phyloP scores from a whole-genome alignment of 371 early-diverging fungal species.

The Entomophthora muscae region DNA sequence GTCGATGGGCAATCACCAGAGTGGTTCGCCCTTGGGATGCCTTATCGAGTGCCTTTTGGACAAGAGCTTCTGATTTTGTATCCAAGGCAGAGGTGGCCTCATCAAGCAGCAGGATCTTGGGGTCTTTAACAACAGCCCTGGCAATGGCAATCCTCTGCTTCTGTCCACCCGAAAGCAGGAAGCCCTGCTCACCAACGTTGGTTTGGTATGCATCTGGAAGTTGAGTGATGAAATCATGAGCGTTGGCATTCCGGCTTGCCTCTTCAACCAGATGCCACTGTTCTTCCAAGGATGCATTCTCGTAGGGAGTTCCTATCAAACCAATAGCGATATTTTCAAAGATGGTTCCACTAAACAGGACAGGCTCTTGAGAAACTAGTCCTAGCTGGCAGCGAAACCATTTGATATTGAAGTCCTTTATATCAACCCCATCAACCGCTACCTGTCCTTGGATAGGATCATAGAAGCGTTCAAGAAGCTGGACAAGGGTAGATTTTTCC shows the following conservation, averaged over 20 bases:
- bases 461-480: constrained; percentile 43
- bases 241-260: constrained; percentile 44
- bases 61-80: constrained; percentile 54
- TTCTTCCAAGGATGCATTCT: constrained; percentile 14
- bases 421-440: constrained; percentile 30
- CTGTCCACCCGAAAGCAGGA: too few species aligned
- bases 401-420: constrained; percentile 29
- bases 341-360: constrained; percentile 45
- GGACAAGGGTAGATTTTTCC: constrained; percentile 51
- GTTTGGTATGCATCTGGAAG: constrained; percentile 56
- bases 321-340: constrained; percentile 56
- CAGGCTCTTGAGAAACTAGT: constrained; percentile 50
- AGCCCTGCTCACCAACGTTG: constrained; percentile 39
- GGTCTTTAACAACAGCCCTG: too few species aligned
- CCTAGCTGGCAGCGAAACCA: constrained; percentile 43
- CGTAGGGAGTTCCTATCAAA: constrained; percentile 18
- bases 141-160: too few species aligned
- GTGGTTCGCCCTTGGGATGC: constrained; percentile 67
- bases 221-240: constrained; percentile 67
- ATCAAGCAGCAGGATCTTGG: constrained; percentile 37
- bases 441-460: constrained; percentile 34
- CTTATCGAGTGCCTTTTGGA: constrained; percentile 58
- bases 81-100: constrained; percentile 33
- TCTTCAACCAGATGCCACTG: constrained; percentile 16
- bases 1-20: constrained; percentile 80